Percentiles rank a stretch among this genome's conserved stretches.
These are phyloP conservation scores for Naganishia liquefaciens DNA, from an alignment of 1,284 basidiomycete species.

Conservation along the genomic window DNA sequence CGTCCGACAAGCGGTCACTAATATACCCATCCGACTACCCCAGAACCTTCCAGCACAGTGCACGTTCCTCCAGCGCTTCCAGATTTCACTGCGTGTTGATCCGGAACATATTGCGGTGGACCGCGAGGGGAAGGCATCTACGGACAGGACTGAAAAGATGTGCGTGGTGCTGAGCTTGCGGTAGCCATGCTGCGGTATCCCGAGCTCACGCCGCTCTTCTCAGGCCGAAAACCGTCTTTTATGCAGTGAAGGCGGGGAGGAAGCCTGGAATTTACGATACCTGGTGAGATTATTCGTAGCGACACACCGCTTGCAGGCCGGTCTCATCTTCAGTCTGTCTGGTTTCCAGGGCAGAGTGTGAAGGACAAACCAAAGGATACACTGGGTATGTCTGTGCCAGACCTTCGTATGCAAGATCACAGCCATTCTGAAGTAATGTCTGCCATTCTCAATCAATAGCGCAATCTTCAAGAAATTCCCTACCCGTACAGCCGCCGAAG, in stretches of 20 bases:
- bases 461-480: slow-evolving; percentile 52
- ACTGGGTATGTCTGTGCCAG: slow-evolving; percentile 38
- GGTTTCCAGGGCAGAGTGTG: slow-evolving; percentile 39
- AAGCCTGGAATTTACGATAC: slow-evolving; percentile 47
- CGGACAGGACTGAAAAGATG: background rate
- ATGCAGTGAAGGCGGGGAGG: slow-evolving; percentile 46
- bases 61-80: background rate
- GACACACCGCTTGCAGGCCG: background rate
- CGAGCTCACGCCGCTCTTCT: background rate
- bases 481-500: slow-evolving; percentile 39
- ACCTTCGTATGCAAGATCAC: background rate
- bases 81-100: background rate
- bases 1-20: background rate
- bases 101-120: background rate
- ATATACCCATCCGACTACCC: background rate
- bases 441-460: slow-evolving; percentile 31
- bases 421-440: background rate
- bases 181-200: background rate
- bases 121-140: background rate
- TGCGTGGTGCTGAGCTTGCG: background rate
- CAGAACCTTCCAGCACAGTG: background rate
- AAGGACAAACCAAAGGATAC: slow-evolving; percentile 49
- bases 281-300: slow-evolving; percentile 38
- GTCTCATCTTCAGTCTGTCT: background rate
- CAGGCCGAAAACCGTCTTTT: slow-evolving; percentile 50